Percentiles rank a stretch among this genome's conserved stretches.
Evolutionary conservation across 2,329 filamentous ascomycete genomes (phyloP).

Genomic region (Cladophialophora bantiana): DNA sequence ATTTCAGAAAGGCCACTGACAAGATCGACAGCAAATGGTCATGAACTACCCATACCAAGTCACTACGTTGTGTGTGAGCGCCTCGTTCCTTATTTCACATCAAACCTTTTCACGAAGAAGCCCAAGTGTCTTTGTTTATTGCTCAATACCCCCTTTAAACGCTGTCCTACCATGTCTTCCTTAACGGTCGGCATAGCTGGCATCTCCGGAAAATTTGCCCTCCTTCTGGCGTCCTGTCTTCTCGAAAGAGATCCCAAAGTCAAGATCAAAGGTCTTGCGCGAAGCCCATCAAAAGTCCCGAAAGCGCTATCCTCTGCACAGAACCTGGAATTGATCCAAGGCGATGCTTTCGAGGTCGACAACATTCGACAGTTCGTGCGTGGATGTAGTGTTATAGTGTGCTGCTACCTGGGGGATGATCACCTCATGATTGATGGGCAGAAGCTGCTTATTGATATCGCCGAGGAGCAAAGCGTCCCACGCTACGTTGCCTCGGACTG

Average conservation of each 20-base stretch:
- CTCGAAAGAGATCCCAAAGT: slow-evolving; percentile 41
- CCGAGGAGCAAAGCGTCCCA: slow-evolving; percentile 45
- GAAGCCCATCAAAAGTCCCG: slow-evolving; percentile 43
- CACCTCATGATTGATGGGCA: slow-evolving; percentile 53
- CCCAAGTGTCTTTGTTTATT: no score
- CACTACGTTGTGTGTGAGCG: no score
- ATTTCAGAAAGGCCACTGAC: no score
- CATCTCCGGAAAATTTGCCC: slow-evolving; percentile 47
- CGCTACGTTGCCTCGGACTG: slow-evolving; percentile 54
- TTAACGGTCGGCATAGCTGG: slow-evolving; percentile 44
- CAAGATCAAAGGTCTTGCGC: slow-evolving; percentile 43
- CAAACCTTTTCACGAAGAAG: no score
- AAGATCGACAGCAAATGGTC: no score
- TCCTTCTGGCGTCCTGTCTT: slow-evolving; percentile 42
- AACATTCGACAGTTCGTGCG: slow-evolving; percentile 42
- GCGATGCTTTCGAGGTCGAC: slow-evolving; percentile 40
- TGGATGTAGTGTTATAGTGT: slow-evolving; percentile 49
- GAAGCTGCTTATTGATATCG: slow-evolving; percentile 52
- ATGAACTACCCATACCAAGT: no score
- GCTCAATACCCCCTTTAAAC: no score
- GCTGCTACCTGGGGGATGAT: slow-evolving; percentile 51
- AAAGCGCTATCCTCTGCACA: slow-evolving; percentile 30
- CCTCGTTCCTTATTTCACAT: no score
- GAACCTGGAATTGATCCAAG: slow-evolving; percentile 42
- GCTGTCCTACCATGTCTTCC: slow-evolving; percentile 10